These are phyloP conservation scores for Vitis labrusca DNA, from an alignment of 164 flowering plant species.

Conservation along the genomic window DNA sequence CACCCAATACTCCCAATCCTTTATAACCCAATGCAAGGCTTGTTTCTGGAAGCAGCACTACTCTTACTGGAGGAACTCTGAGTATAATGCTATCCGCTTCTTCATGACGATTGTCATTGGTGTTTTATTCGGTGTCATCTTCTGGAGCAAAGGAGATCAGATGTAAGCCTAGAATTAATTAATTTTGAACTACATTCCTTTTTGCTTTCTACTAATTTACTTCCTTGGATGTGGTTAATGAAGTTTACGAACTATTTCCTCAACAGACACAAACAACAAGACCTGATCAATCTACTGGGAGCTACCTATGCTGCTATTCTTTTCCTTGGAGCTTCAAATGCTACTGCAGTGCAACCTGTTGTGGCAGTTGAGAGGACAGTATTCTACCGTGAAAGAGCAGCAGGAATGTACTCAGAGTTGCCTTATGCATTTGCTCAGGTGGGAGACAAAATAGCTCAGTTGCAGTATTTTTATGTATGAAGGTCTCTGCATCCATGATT, in stretches of 20 bases:
- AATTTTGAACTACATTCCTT: neutral
- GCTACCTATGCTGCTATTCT: constrained; percentile 49
- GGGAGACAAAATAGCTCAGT: too few relatives aligned
- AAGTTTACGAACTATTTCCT: neutral
- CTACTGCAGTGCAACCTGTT: constrained; percentile 2
- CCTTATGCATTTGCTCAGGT: too few relatives aligned
- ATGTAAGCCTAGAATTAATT: constrained; percentile 29
- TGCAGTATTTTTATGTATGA: too few relatives aligned
- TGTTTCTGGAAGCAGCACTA: constrained; percentile 57
- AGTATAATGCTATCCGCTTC: constrained; percentile 48
- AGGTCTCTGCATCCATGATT: too few relatives aligned
- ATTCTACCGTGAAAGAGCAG: too few relatives aligned
- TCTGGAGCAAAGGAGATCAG: constrained; percentile 50
- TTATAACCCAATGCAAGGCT: too few relatives aligned
- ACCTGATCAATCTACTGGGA: constrained; percentile 51
- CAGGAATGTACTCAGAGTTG: constrained; percentile 1
- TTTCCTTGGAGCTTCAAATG: constrained; percentile 53
- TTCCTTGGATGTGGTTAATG: too few relatives aligned
- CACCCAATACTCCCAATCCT: too few relatives aligned
- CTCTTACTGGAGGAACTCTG: constrained; percentile 64
- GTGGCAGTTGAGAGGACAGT: too few relatives aligned
- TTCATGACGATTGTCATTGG: constrained; percentile 47
- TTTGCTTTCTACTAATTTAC: neutral
- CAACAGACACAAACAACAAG: constrained; percentile 49
- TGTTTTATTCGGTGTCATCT: constrained; percentile 49